Conservation (phyloP, 257 asterid genomes). For the Solanum chiquidenum region DNA sequence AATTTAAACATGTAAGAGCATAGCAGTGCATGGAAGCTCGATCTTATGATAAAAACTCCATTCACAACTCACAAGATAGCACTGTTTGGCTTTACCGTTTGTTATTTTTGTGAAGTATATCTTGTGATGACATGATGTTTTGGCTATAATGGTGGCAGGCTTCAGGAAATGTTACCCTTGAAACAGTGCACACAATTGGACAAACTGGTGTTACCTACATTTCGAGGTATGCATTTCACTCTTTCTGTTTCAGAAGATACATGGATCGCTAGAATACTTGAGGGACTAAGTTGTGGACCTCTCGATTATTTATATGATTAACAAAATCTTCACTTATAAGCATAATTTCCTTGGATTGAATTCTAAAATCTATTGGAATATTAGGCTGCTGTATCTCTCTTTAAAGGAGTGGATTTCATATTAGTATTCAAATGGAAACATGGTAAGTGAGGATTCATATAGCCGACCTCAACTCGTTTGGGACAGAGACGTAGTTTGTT, state of each 20-base stretch:
- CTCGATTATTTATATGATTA: not conserved
- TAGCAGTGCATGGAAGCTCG: not conserved
- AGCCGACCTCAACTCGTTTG: not conserved
- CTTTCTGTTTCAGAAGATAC: not conserved
- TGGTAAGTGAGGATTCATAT: not conserved
- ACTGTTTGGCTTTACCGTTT: not conserved
- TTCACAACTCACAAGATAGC: not conserved
- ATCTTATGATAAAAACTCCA: not conserved
- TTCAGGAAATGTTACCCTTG: slow-evolving; percentile 94
- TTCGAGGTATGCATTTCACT: slow-evolving; percentile 39
- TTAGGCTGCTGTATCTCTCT: not conserved
- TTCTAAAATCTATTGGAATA: not conserved
- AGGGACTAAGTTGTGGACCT: not conserved
- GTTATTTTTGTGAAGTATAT: not conserved
- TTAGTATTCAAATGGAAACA: not conserved
- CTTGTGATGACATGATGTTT: not conserved
- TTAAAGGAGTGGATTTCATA: not conserved
- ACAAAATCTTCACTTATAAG: not conserved
- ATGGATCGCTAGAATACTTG: too few species aligned
- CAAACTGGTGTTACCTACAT: slow-evolving; percentile 90
- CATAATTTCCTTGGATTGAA: not conserved
- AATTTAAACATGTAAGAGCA: not conserved
- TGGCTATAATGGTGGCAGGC: slow-evolving; percentile 46
- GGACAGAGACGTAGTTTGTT: not conserved
- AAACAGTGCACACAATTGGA: slow-evolving; percentile 80